Evolutionary conservation across 2,329 filamentous ascomycete genomes (phyloP), one percentile per base, ranked within the genome.

Genomic region (Ceratocystis lukuohia): DNA sequence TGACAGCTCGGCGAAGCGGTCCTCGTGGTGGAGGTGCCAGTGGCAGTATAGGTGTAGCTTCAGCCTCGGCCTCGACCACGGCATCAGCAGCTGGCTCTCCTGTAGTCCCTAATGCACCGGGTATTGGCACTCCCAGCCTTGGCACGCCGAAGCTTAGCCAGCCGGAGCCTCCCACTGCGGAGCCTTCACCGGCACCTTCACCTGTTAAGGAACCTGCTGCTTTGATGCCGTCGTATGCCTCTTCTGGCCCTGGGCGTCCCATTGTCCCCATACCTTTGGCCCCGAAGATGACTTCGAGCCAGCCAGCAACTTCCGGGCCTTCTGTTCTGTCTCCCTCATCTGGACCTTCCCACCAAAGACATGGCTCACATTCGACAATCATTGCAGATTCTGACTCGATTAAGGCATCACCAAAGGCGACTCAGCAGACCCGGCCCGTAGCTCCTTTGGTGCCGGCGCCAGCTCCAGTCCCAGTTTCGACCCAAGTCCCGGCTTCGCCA

Each of bases 1-100:
- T 80, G 82, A 70, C 78, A 78, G 72, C 76, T 78, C 62, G 81
- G 79, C 72, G 84, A 82, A 74, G 77, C 73, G 71, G 78, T 73
- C 66, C 71, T 74, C 4, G 72, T 74, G 6, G 70, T 74, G 22
- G 71, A 74, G 6, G 70, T 73, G 61, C 77, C 78, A 59, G 76
- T 80, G 68, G 75, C 77, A 12, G 71, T 78, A 41, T 64, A 30
- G 59, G 70, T 62, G 68, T 69, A 25, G 68, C 70, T 61, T 66
- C 72, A n/a, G 65, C 44, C 25, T 64, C 57, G 1, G 56, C 46
- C 10, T 65, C 62, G 22, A 59, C 61, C 2, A 65, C 64, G 3
- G 61, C 63, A 15, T 67, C 62, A 3, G 28, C 66, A 4, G 65
- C 44, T 61, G 45, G 41, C 57, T 65, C 62, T 63, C 66, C 69